Evolutionary conservation across 192 early-diverging fungal species (phyloP), one percentile per base, ranked within the genome.

Genomic region (Coemansia sp.): DNA sequence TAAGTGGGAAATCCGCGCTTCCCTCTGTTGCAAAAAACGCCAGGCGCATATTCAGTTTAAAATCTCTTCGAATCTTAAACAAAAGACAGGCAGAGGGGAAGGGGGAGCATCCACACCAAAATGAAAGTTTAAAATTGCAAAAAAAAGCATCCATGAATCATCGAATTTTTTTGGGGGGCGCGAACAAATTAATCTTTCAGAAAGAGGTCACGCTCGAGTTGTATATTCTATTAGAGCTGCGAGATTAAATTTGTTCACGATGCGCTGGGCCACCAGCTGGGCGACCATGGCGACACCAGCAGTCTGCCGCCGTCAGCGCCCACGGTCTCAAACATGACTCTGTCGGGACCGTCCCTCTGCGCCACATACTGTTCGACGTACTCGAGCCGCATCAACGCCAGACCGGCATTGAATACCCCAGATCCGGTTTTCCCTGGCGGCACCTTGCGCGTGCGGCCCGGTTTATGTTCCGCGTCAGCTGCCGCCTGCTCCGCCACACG

Each of bases 341-440:
- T 42, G 17, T 23, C 19, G 4, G 46, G 27, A 30, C 27, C 27
- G 27, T 30, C 57, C 23, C 27, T 40, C 57, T 62, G 64, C 50
- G 49, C 41, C 38, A 52, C 23, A 21, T 44, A 63, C 59, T 51
- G 43, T 40, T 80, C 56, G 0, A 86, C 81, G n/a, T 83, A 73
- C 19, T 96, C 94, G 47, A 95, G 66, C 44, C 91, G 83, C 78
- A 96, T 75, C 72, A 96, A 82, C 19, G 91, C 94, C 50, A 96
- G 80, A 0, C 90, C 94, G 27, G 93, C 85, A 58, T 95, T 96
- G 64, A 82, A 78, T 12, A 89, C 59, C 9, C 81, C 71, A 4
- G 82, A 81, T 44, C 87, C 83, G 18, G 86, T 67, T 59, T 84
- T 85, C 22, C 91, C 94, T 3, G 83, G 86, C 33, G 80, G 81